Base-by-base conservation (phyloP, 805 yeast species). In the Kodamaea nitidulidarum region DNA sequence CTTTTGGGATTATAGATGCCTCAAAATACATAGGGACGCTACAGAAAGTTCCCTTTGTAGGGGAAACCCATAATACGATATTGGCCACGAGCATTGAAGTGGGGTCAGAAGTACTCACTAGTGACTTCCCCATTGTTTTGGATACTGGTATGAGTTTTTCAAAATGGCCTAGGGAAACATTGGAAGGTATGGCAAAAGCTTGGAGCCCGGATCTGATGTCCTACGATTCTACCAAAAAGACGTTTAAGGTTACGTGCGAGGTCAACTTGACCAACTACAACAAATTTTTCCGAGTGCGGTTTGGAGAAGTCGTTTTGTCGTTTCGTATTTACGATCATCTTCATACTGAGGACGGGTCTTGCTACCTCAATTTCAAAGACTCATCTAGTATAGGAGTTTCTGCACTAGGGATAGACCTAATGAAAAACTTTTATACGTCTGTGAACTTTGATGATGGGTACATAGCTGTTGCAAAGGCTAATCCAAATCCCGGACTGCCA, bases 1-100 rank as follows among this genome's bases (percentile, higher is more conserved):
- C 50, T 11, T 52, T 52, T 32, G 57, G 57, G 7, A 55, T 50
- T 10, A 44, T 51, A 15, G 55, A 54, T 39, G 31, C 35, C 3
- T 50, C 40, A 11, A 51, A 48, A 41, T 44, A 41, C 25, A 26
- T 21, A 7, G 49, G 50, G 3, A 20, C n/a, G 17, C 31, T 44
- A 20, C 9, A 11, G 25, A 38, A 14, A 10, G 25, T 28, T 12
- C 21, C 37, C 2, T 31, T 38, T 16, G 8, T 33, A 10, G 28
- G 20, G 4, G 17, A 10, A 9, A 15, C 29, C 20, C 15, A 15
- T 11, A 36, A 36, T 15, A 15, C 20, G 9, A 27, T 36, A 24
- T 10, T 15, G 2, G 16, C 22, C 4, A 8, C 33, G 4, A 11
- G 17, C 11, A 16, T 28, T 29, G 21, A 15, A 4, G 22, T 30